Evolutionary conservation across 306 rosid genomes (phyloP).

Genomic region (Cyclanthera cordifolia): DNA sequence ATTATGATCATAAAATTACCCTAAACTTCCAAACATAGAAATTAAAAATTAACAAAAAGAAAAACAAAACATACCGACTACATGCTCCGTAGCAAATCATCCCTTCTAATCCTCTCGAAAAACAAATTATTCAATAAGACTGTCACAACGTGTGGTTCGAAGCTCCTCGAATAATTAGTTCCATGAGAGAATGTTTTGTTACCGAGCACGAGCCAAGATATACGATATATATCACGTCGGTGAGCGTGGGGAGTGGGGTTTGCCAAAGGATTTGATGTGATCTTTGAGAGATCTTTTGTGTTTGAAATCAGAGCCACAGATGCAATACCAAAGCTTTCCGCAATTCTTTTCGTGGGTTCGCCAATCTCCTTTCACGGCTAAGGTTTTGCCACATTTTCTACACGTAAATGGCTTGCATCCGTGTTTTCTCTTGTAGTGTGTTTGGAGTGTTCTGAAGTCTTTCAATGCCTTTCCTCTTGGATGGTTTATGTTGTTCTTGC

Average conservation of each 20-base stretch:
- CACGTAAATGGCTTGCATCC: constrained; percentile 77
- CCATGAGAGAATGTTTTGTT: constrained; percentile 60
- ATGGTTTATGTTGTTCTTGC: constrained; percentile 93
- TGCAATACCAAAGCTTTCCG: constrained; percentile 90
- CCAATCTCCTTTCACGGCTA: constrained; percentile 96
- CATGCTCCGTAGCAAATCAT: constrained; percentile 65
- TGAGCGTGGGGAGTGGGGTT: constrained; percentile 51
- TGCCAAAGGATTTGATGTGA: constrained; percentile 73
- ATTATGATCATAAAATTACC: constrained; percentile 29
- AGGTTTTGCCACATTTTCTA: constrained; percentile 69
- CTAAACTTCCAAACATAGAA: constrained; percentile 12
- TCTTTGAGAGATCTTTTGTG: constrained; percentile 92
- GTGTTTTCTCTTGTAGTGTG: constrained; percentile 92
- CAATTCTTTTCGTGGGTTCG: constrained; percentile 95
- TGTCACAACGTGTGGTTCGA: neutral
- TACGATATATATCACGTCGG: no score
- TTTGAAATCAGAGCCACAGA: constrained; percentile 89
- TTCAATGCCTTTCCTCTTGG: constrained; percentile 87
- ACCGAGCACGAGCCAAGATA: constrained; percentile 59
- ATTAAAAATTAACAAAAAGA: no score
- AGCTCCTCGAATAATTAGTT: neutral
- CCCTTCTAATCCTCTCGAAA: constrained; percentile 25
- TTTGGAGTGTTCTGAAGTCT: constrained; percentile 89
- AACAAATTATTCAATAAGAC: neutral
- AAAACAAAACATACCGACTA: neutral